Evolutionary conservation across 306 rosid genomes (phyloP).

Genomic region (Comarum palustre): DNA sequence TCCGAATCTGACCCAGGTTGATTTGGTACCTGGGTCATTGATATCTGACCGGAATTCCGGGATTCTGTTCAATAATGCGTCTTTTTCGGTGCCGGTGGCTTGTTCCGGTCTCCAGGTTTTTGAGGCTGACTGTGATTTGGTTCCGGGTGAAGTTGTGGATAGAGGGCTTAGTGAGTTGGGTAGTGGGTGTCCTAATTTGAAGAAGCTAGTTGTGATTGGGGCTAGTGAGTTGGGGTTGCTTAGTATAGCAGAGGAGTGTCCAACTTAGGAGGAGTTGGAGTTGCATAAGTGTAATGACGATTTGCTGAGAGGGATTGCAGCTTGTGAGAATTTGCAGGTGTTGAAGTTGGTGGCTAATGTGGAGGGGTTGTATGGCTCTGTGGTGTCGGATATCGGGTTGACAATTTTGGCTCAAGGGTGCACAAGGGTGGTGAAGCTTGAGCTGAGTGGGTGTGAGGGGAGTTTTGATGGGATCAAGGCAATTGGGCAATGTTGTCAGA

Average conservation of each 20-base stretch:
- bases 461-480: constrained; percentile 89
- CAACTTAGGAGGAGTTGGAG: constrained; percentile 72
- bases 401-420: constrained; percentile 90
- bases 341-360: constrained; percentile 59
- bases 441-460: constrained; percentile 80
- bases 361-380: constrained; percentile 47
- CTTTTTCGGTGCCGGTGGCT: constrained; percentile 43
- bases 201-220: constrained; percentile 61
- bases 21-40: constrained; percentile 59
- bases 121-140: constrained; percentile 54
- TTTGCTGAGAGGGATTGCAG: constrained; percentile 74
- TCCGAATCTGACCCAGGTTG: constrained; percentile 70
- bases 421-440: constrained; percentile 71
- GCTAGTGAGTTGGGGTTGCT: constrained; percentile 76
- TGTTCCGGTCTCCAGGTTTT: constrained; percentile 36
- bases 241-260: constrained; percentile 75
- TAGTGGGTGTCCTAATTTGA: constrained; percentile 69
- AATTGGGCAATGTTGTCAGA: constrained; percentile 76
- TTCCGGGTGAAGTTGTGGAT: constrained; percentile 66
- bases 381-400: constrained; percentile 74
- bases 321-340: constrained; percentile 67
- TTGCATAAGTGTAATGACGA: constrained; percentile 73
- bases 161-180: constrained; percentile 61
- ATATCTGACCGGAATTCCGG: constrained; percentile 47
- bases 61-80: constrained; percentile 47